phyloP scores from a whole-genome alignment of 2,329 filamentous ascomycete species.

The Aspergillus clavatus region DNA sequence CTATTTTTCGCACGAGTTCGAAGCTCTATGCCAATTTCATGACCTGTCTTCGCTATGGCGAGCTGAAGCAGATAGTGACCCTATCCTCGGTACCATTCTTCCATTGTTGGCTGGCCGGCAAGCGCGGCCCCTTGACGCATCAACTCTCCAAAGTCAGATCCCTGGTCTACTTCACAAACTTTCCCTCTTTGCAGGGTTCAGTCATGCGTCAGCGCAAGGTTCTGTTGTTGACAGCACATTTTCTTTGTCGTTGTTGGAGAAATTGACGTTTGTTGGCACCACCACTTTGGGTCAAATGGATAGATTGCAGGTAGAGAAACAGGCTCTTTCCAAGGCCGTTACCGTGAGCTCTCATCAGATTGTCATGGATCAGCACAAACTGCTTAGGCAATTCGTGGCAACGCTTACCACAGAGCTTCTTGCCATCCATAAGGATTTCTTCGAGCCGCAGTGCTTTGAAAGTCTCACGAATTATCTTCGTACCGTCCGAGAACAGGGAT shows the following conservation, averaged over 20 bases:
- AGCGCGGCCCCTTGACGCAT: slow-evolving; percentile 30
- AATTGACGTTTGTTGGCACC: slow-evolving; percentile 48
- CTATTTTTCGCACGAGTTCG: slow-evolving; percentile 45
- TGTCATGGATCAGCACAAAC: slow-evolving; percentile 46
- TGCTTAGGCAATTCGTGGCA: slow-evolving; percentile 48
- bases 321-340: slow-evolving; percentile 55
- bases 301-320: slow-evolving; percentile 61
- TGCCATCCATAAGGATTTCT: slow-evolving; percentile 31
- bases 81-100: slow-evolving; percentile 26
- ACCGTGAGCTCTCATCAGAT: slow-evolving; percentile 49
- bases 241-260: slow-evolving; percentile 52
- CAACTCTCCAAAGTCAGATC: slow-evolving; percentile 28
- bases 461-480: slow-evolving; percentile 20
- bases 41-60: slow-evolving; percentile 29
- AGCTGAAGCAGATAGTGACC: slow-evolving; percentile 8
- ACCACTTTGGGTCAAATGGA: slow-evolving; percentile 58
- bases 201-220: slow-evolving; percentile 25
- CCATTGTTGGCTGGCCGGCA: slow-evolving; percentile 37
- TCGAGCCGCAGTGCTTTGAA: slow-evolving; percentile 26
- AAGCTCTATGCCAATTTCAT: slow-evolving; percentile 44
- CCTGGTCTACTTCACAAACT: slow-evolving; percentile 35
- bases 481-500: slow-evolving; percentile 21
- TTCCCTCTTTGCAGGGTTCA: slow-evolving; percentile 34
- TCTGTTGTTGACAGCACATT: slow-evolving; percentile 48
- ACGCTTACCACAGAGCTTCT: slow-evolving; percentile 32